These are phyloP conservation scores for Fraxinus excelsior DNA, from an alignment of 257 asterid species.

Conservation along the genomic window DNA sequence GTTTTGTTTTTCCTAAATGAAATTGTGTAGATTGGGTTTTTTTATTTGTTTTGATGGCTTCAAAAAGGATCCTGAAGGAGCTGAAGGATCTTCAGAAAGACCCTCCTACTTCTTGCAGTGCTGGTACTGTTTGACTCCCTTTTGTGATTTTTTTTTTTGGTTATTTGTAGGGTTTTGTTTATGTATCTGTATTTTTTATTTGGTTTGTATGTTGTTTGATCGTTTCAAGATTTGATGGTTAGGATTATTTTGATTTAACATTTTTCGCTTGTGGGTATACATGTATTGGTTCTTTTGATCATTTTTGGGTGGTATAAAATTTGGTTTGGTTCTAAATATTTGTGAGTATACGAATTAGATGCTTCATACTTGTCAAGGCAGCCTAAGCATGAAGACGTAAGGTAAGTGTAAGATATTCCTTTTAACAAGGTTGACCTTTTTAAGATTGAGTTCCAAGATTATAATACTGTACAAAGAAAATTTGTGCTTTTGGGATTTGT, in stretches of 20 bases:
- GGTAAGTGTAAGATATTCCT: not conserved
- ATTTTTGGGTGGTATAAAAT: not conserved
- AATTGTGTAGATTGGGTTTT: too few species aligned
- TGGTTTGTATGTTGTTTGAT: slow-evolving; percentile 8
- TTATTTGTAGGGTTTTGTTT: too few species aligned
- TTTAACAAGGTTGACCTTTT: too few species aligned
- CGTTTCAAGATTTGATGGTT: slow-evolving; percentile 16
- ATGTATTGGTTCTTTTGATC: slow-evolving; percentile 17
- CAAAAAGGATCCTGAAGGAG: too few species aligned
- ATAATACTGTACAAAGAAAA: not conserved
- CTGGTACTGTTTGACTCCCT: slow-evolving; percentile 26
- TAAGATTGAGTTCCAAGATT: not conserved
- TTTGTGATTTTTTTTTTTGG: not conserved
- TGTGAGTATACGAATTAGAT: too few species aligned
- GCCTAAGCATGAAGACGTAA: not conserved
- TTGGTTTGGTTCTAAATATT: not conserved
- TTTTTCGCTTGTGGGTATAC: slow-evolving; percentile 26
- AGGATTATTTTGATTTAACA: not conserved
- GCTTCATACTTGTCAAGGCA: not conserved
- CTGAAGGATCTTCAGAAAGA: slow-evolving; percentile 56
- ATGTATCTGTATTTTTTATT: not conserved
- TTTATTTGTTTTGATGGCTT: too few species aligned
- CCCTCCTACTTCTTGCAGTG: slow-evolving; percentile 59
- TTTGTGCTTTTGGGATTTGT: not conserved
- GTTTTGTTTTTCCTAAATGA: too few species aligned